Base-by-base conservation (phyloP, 1,284 basidiomycete genomes). In the Pholiota adiposa region DNA sequence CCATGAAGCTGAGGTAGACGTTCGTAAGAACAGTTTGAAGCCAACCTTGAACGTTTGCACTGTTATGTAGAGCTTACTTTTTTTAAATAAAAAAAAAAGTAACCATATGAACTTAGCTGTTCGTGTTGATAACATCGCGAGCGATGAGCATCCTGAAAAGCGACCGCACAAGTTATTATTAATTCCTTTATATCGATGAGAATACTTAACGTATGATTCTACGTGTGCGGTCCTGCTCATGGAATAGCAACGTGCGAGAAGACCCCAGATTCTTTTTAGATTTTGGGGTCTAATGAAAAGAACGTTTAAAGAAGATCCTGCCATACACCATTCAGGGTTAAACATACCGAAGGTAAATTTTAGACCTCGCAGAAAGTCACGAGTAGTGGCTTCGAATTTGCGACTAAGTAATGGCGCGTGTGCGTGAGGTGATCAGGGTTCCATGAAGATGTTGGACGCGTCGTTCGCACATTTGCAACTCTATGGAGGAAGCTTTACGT, bases 401-500 rank as follows among this genome's bases (percentile, higher is more conserved):
- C 50, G 36, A 51, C 50, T 36, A n/a, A n/a, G n/a, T n/a, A 31
- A 51, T 51, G 50, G 31, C 50, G 50, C 50, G 50, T 51, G 50
- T 38, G 31, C 50, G 23, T 36, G 19, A 46, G 18, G 21, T 18
- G 23, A 23, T 25, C 25, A 16, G 44, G 44, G 23, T 27, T 23
- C 23, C 4, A 46, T 12, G 21, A 46, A 18, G 14, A 46, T 27
- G 21, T 12, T 46, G 44, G 50, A 51, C 50, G 50, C 50, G 50
- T 51, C 23, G 19, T 19, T 36, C 14, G 18, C n/a, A 46, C 21
- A 46, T 23, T 46, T 27, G 21, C 9, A 9, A n/a, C n/a, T 50
- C 25, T n/a, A 31, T 38, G 50, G 31, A 38, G 14, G 19, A 51
- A 51, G 6, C 11, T 46, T 23, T 44, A 12, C 21, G 21, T 44